A percentile compares a stretch with the other conserved stretches of the same genome.
These are phyloP conservation scores for Kappamyces sp. DNA, from an alignment of 192 early-diverging fungal species.

Conservation along the genomic window DNA sequence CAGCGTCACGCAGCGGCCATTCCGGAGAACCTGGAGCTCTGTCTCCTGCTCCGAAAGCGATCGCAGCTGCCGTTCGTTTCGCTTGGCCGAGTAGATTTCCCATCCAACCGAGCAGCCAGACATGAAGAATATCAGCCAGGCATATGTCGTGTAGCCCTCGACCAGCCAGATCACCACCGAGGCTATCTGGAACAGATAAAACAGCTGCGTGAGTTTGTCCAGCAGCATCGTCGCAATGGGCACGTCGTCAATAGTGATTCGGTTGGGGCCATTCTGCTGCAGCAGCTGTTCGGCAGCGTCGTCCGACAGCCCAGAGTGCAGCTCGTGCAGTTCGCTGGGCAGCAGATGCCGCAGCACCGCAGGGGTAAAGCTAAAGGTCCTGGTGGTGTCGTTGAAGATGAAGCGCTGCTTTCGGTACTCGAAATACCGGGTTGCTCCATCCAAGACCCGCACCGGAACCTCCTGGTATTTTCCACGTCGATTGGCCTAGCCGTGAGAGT, in stretches of 20 bases:
- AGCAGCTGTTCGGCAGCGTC: constrained; percentile 18
- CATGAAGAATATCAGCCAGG: constrained; percentile 32
- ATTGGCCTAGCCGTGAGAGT: not conserved
- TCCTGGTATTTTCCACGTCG: not conserved
- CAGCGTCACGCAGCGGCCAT: constrained; percentile 10
- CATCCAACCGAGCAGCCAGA: constrained; percentile 29
- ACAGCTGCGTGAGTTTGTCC: constrained; percentile 40
- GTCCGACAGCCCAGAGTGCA: constrained; percentile 21
- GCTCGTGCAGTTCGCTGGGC: constrained; percentile 19
- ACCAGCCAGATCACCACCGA: constrained; percentile 38
- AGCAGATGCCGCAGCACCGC: too few relatives aligned
- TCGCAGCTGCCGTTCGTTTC: constrained; percentile 32
- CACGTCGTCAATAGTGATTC: constrained; percentile 25
- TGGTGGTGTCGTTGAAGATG: constrained; percentile 20
- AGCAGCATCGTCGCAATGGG: constrained; percentile 27
- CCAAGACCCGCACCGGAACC: not conserved
- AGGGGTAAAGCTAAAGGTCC: constrained; percentile 33
- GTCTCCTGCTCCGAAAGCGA: constrained; percentile 13
- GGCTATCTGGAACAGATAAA: constrained; percentile 41
- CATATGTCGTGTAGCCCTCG: constrained; percentile 33
- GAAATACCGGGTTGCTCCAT: constrained; percentile 22
- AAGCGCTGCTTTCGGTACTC: constrained; percentile 38
- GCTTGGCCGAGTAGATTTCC: constrained; percentile 34
- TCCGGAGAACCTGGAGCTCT: constrained; percentile 15
- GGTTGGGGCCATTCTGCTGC: constrained; percentile 29